Evolutionary conservation across 208 protist genomes (phyloP), one percentile per base, ranked within the genome.

Genomic region (Acanthamoeba lenticulata): DNA sequence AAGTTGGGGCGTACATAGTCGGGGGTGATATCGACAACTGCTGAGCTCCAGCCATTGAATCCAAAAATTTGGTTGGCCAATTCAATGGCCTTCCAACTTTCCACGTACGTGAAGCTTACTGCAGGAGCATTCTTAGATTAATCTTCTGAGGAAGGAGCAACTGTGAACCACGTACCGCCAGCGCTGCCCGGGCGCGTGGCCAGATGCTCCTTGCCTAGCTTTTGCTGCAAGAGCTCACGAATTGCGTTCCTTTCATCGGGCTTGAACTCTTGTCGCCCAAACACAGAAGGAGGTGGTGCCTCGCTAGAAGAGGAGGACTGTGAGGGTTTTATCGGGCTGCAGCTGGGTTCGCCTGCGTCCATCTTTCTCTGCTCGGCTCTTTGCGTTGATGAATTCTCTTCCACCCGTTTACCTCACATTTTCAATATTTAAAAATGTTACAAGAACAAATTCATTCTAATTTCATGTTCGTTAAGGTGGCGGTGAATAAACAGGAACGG

Each of bases 21-120:
- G 15, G 60, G 38, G 13, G 29, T 93, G 19, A 97, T 65, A 7
- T 96, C 94, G 15, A 96, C 92, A 13, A 97, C 90, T 21, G 47
- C 52, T 60, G 94, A 97, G 52, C 93, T 96, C 96, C 96, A 97
- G 19, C 96, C 96, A 86, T 97, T 97, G 47, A 97, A 97, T 57
- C 96, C 95, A 94, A 97, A 97, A 42, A 96, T 94, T 62, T 81
- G 67, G 74, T 97, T 97, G 21, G 96, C 96, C 2, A 97, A 45
- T 74, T 97, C 96, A 44, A 97, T 97, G 9, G 86, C 95, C 52
- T 95, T 97, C 96, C 96, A 97, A 42, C 77, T 90, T 62, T 97
- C 96, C 47, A 97, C 57, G 83, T 97, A 97, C 13, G 90, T 88
- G 9, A 96, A 62, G 29, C 88, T 90, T 1, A 49, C 74, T 90